phyloP scores from a whole-genome alignment of 2,329 filamentous ascomycete genomes.

The Metarhizium anisopliae region DNA sequence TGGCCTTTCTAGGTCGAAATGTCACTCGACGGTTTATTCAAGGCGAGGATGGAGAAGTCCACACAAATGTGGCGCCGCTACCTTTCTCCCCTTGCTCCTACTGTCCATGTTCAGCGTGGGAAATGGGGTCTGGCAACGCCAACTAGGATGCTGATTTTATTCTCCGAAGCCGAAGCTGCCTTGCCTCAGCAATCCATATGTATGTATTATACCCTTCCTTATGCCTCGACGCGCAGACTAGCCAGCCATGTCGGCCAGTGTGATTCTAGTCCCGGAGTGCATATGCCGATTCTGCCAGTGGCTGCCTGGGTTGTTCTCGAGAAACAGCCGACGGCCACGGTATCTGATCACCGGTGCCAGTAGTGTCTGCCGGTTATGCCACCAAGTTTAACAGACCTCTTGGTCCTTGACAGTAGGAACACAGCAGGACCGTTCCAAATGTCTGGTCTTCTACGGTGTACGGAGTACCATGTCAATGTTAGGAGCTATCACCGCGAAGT shows the following conservation, averaged over 20 bases:
- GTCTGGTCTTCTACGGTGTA: no score
- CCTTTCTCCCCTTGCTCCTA: not conserved
- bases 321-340: not conserved
- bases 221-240: not conserved
- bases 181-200: not conserved
- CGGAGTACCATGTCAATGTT: no score
- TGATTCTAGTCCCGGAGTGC: not conserved
- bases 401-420: not conserved
- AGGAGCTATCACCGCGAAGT: no score
- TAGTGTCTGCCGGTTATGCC: not conserved
- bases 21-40: not conserved
- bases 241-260: not conserved
- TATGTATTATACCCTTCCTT: not conserved
- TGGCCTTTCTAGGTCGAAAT: conserved; percentile 1
- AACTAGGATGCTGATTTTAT: conserved; percentile 2
- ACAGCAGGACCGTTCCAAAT: no score
- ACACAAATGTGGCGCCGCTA: not conserved
- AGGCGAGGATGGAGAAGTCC: not conserved
- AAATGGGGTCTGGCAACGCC: not conserved
- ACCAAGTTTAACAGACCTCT: not conserved
- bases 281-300: not conserved
- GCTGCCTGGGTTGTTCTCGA: not conserved
- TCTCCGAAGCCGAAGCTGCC: conserved; percentile 1
- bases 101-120: not conserved
- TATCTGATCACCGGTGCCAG: not conserved